These are phyloP conservation scores for Hypoxylon perforatum DNA, from an alignment of 495 filamentous ascomycete species.

Conservation along the genomic window DNA sequence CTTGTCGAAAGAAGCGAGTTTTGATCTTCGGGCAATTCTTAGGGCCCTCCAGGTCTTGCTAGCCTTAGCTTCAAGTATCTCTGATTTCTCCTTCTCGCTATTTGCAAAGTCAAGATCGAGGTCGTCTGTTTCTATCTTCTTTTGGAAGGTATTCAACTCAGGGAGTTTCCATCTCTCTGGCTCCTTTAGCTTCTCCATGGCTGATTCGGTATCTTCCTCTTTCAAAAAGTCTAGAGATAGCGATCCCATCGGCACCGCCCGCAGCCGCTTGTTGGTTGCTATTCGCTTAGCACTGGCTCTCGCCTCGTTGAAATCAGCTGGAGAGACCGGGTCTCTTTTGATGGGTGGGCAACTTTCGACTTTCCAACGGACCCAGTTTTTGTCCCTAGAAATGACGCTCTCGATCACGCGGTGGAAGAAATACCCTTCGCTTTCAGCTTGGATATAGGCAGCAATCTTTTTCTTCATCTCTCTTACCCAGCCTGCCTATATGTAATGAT, in stretches of 20 bases:
- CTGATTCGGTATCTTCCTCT: conserved; percentile 62
- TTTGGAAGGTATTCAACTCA: conserved; percentile 59
- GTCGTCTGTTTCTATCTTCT: conserved; percentile 74
- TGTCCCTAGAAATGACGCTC: conserved; percentile 91
- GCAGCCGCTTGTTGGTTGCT: conserved; percentile 73
- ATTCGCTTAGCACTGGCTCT: conserved; percentile 70
- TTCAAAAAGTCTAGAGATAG: conserved; percentile 81
- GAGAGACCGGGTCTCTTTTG: conserved; percentile 74
- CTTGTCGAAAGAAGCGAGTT: conserved; percentile 82
- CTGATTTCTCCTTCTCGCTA: conserved; percentile 74
- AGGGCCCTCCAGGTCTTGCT: conserved; percentile 92
- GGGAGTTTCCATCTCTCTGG: conserved; percentile 58
- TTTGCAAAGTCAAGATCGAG: conserved; percentile 85
- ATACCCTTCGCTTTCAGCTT: conserved; percentile 79
- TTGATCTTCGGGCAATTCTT: conserved; percentile 77
- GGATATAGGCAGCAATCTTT: conserved; percentile 81
- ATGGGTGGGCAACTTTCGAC: conserved; percentile 90
- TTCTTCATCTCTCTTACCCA: conserved; percentile 82
- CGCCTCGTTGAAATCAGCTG: conserved; percentile 72
- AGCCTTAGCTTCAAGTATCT: conserved; percentile 72
- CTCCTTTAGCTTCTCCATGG: conserved; percentile 61
- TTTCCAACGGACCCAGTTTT: conserved; percentile 99
- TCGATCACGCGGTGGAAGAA: conserved; percentile 97
- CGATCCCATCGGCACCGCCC: conserved; percentile 73
- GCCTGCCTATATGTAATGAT: conserved; percentile 58